Conservation (phyloP, 371 early-diverging fungal species). For the Apophysomyces variabilis region DNA sequence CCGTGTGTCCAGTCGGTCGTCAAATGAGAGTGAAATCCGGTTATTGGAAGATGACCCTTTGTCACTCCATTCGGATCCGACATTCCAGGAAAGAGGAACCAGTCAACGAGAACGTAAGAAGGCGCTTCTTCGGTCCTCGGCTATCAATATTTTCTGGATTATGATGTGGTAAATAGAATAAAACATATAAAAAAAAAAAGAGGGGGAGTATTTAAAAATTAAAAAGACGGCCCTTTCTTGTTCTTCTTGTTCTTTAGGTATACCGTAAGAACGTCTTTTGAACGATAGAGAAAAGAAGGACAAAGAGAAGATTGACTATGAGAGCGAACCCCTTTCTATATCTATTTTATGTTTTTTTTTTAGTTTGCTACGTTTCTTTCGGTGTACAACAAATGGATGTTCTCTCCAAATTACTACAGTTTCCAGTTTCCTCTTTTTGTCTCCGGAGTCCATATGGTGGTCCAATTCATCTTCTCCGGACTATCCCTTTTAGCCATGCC, state of each 20-base stretch:
- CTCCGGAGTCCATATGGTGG: constrained; percentile 75
- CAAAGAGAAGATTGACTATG: neutral
- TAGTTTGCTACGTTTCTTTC: constrained; percentile 73
- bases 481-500: constrained; percentile 61
- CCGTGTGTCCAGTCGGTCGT: neutral
- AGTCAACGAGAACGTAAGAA: constrained; percentile 20
- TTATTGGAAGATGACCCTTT: constrained; percentile 30
- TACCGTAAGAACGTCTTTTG: constrained; percentile 24
- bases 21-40: constrained; percentile 22
- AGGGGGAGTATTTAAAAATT: too few relatives aligned
- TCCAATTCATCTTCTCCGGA: constrained; percentile 67
- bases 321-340: neutral
- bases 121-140: constrained; percentile 33
- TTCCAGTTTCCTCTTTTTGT: constrained; percentile 85
- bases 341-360: too few relatives aligned
- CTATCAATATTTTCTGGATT: constrained; percentile 52
- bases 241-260: constrained; percentile 24
- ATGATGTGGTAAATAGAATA: constrained; percentile 40
- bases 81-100: constrained; percentile 8
- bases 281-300: neutral
- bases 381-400: constrained; percentile 91
- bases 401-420: constrained; percentile 73
- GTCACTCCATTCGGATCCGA: constrained; percentile 23
- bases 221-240: too few relatives aligned
- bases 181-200: neutral